phyloP scores from a whole-genome alignment of 2,329 filamentous ascomycete species.

The Rhytidhysteron rufulum region DNA sequence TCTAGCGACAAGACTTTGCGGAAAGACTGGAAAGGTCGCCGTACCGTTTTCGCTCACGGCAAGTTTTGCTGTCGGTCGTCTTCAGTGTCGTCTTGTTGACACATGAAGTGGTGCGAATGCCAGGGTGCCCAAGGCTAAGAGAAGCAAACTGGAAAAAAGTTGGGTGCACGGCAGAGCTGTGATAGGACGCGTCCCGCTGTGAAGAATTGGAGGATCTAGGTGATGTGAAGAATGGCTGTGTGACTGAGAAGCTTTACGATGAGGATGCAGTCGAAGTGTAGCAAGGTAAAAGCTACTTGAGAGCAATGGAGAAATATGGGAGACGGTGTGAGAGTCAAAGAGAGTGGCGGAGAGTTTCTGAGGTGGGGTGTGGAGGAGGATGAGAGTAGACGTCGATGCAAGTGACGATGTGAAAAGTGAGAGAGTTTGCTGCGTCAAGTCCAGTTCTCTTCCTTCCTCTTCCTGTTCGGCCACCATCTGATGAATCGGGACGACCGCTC shows the following conservation, averaged over 20 bases:
- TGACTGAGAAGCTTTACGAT: conserved; percentile 15
- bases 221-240: conserved; percentile 22
- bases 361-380: conserved; percentile 1
- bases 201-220: conserved; percentile 7
- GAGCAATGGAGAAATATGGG: conserved; percentile 18
- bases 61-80: too few species aligned
- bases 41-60: too few species aligned
- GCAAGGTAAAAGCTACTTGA: conserved; percentile 11
- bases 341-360: conserved; percentile 15
- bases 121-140: too few species aligned
- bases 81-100: too few species aligned
- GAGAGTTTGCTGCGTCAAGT: too few species aligned
- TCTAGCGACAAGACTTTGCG: too few species aligned
- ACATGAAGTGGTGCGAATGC: too few species aligned
- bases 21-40: too few species aligned
- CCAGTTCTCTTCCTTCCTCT: too few species aligned
- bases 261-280: conserved; percentile 7
- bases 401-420: neutral
- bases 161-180: neutral
- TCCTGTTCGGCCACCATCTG: too few species aligned
- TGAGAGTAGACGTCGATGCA: conserved; percentile 12
- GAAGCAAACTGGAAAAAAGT: neutral
- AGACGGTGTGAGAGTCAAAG: conserved; percentile 17
- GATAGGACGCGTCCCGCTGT: neutral
- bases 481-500: too few species aligned